These are phyloP conservation scores for Xerocomellus chrysenteron DNA, from an alignment of 768 basidiomycete species.

Conservation along the genomic window DNA sequence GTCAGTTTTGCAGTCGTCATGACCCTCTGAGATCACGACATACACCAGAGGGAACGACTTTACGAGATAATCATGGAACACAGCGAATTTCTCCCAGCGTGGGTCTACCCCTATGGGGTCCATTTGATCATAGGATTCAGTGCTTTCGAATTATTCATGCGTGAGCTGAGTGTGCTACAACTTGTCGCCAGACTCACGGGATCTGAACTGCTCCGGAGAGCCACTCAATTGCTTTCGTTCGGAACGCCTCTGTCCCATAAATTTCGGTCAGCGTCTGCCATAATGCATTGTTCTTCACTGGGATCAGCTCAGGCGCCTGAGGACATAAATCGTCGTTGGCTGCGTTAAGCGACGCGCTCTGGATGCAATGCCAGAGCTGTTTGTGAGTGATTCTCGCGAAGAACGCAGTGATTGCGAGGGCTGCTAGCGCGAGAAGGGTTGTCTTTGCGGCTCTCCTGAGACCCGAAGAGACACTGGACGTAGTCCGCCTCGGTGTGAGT, in stretches of 20 bases:
- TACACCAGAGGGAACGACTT: constrained; percentile 63
- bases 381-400: constrained; percentile 6
- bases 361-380: constrained; percentile 6
- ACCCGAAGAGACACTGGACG: constrained; percentile 5
- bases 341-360: not conserved
- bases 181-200: constrained; percentile 35
- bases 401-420: constrained; percentile 12
- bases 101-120: constrained; percentile 46
- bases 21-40: constrained; percentile 9
- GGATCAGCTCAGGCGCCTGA: constrained; percentile 34
- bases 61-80: constrained; percentile 55
- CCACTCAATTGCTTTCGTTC: constrained; percentile 34
- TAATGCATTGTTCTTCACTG: constrained; percentile 33
- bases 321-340: constrained; percentile 30
- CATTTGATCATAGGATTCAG: constrained; percentile 53
- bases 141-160: constrained; percentile 33
- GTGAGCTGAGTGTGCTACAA: constrained; percentile 2
- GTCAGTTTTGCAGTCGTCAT: not conserved
- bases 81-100: constrained; percentile 53
- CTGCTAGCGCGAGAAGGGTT: constrained; percentile 15
- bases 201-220: constrained; percentile 40
- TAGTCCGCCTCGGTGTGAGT: not conserved
- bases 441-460: not conserved
- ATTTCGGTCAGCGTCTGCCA: constrained; percentile 33
- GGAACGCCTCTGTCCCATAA: constrained; percentile 37